Conservation (phyloP, 208 protist genomes). For the Polymyxa betae region DNA sequence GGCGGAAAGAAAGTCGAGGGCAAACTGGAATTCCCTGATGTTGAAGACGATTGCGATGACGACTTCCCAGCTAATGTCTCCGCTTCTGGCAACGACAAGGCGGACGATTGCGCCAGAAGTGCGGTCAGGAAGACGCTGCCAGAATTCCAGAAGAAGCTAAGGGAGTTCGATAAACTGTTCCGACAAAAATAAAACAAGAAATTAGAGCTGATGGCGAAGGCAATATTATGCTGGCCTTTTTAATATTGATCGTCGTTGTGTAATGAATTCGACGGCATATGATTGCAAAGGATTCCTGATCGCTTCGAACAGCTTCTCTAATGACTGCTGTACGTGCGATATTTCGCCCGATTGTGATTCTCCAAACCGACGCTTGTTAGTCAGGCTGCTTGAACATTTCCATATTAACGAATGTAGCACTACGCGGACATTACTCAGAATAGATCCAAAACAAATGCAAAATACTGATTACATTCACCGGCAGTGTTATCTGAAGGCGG, state of each 20-base stretch:
- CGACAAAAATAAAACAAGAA: constrained; percentile 50
- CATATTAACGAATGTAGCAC: not conserved
- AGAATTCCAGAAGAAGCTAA: not conserved
- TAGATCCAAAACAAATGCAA: not conserved
- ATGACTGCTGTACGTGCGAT: not conserved
- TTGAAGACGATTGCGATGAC: constrained; percentile 4
- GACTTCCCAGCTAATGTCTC: constrained; percentile 31
- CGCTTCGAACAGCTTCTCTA: not conserved
- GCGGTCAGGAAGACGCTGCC: constrained; percentile 21
- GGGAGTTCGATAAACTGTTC: constrained; percentile 12
- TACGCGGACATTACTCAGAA: not conserved
- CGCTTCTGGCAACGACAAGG: not conserved
- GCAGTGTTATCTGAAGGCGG: not conserved
- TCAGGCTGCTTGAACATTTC: not conserved
- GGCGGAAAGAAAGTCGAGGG: constrained; percentile 30
- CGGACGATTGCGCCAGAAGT: not conserved
- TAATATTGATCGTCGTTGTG: not conserved
- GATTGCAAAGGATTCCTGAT: not conserved
- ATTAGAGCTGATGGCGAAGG: no score
- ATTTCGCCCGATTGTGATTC: not conserved
- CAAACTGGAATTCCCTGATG: constrained; percentile 31
- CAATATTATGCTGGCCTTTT: no score
- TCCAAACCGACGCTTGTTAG: not conserved
- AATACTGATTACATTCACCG: not conserved
- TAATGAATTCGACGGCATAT: not conserved